phyloP scores from a whole-genome alignment of 345 rosid genomes.

The Populus alba region DNA sequence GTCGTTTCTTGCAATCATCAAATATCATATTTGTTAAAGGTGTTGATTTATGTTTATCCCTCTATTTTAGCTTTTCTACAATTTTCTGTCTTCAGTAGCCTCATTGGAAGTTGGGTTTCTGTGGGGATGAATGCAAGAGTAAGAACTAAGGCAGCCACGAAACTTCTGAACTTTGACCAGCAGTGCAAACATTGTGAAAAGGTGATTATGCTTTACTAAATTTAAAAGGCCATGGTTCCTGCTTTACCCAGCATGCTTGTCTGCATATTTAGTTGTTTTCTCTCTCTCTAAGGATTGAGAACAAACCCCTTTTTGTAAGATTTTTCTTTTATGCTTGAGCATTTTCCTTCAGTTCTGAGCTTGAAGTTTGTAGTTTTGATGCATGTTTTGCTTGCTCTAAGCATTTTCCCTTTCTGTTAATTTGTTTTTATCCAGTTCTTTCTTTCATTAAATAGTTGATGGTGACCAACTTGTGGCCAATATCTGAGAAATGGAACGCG shows the following conservation, averaged over 20 bases:
- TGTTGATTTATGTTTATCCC: neutral
- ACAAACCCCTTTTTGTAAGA: neutral
- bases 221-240: too few species aligned
- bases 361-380: neutral
- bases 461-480: neutral
- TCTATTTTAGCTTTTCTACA: too few species aligned
- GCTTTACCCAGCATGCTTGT: constrained; percentile 2
- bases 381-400: neutral
- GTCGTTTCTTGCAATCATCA: neutral
- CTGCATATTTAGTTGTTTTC: neutral
- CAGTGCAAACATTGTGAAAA: constrained; percentile 94
- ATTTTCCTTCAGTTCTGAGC: neutral
- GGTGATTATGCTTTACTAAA: constrained; percentile 36
- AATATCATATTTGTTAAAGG: too few species aligned
- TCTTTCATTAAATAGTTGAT: neutral
- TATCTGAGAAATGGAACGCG: too few species aligned
- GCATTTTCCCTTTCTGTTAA: neutral
- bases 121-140: constrained; percentile 77
- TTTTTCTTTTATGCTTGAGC: neutral
- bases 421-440: neutral
- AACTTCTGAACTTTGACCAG: constrained; percentile 65
- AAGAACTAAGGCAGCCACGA: constrained; percentile 60
- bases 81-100: constrained; percentile 51
- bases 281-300: neutral
- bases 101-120: constrained; percentile 75